Evolutionary conservation across 2,329 filamentous ascomycete species (phyloP).

Genomic region (Verticillium albo-atrum): DNA sequence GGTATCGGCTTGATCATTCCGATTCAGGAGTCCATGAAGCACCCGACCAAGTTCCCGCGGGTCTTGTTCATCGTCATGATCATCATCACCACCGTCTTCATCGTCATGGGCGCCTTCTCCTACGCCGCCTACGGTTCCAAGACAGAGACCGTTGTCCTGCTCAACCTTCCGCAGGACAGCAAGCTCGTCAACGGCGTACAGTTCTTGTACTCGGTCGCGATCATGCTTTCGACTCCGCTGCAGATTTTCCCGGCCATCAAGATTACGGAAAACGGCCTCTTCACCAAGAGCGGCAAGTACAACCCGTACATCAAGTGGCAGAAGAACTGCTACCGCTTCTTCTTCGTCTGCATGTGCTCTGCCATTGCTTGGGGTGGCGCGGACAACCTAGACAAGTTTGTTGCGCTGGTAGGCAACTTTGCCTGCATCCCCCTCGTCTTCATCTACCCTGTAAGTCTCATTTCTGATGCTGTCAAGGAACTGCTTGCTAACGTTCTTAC

Average conservation of each 20-base stretch:
- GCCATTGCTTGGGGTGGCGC: slow-evolving; percentile 88
- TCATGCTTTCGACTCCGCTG: slow-evolving; percentile 87
- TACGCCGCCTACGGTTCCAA: slow-evolving; percentile 94
- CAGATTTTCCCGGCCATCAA: slow-evolving; percentile 98
- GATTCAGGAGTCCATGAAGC: slow-evolving; percentile 75
- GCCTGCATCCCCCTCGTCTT: slow-evolving; percentile 74
- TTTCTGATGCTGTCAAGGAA: slow-evolving; percentile 5
- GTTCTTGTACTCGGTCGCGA: slow-evolving; percentile 96
- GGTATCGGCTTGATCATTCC: slow-evolving; percentile 73
- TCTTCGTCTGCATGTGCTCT: slow-evolving; percentile 82
- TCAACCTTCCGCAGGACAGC: slow-evolving; percentile 94
- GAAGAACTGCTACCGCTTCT: slow-evolving; percentile 96
- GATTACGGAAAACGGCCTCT: slow-evolving; percentile 91
- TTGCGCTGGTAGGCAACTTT: slow-evolving; percentile 68
- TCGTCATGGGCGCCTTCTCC: slow-evolving; percentile 85
- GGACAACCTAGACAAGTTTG: slow-evolving; percentile 80
- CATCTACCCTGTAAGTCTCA: slow-evolving; percentile 82
- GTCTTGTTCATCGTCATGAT: slow-evolving; percentile 92
- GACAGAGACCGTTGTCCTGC: slow-evolving; percentile 92
- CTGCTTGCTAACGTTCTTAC: slow-evolving; percentile 24
- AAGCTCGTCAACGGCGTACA: slow-evolving; percentile 95
- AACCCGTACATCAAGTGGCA: slow-evolving; percentile 99
- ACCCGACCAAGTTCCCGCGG: slow-evolving; percentile 82
- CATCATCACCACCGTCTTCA: slow-evolving; percentile 87
- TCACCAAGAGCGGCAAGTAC: slow-evolving; percentile 92